phyloP scores from a whole-genome alignment of 257 asterid genomes.

The Solanum arcanum region DNA sequence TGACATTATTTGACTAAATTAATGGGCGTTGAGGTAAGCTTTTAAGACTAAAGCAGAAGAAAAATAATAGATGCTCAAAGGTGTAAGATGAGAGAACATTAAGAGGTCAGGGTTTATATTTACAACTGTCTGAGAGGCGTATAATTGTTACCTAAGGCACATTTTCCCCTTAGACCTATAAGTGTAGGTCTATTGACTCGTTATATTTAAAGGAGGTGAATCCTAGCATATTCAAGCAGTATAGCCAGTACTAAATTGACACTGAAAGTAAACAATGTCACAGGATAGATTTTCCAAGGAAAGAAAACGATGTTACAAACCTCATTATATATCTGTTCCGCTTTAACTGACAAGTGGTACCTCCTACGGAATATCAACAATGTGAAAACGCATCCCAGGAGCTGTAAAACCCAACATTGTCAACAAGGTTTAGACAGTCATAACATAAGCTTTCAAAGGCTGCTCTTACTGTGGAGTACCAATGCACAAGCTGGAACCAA shows the following conservation, averaged over 20 bases:
- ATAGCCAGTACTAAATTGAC: neutral
- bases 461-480: slow-evolving; percentile 45
- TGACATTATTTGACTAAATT: neutral
- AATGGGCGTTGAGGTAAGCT: neutral
- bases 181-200: neutral
- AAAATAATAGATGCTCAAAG: neutral
- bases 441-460: slow-evolving; percentile 32
- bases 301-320: slow-evolving; percentile 18
- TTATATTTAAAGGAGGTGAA: neutral
- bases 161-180: neutral
- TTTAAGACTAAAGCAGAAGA: neutral
- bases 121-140: neutral
- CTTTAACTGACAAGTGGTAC: slow-evolving; percentile 51
- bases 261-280: neutral
- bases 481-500: slow-evolving; percentile 51
- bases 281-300: neutral
- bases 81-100: neutral
- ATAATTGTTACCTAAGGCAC: neutral
- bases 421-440: slow-evolving; percentile 36
- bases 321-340: slow-evolving; percentile 71
- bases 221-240: neutral
- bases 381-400: slow-evolving; percentile 51
- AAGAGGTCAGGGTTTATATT: neutral
- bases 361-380: slow-evolving; percentile 31
- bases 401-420: slow-evolving; percentile 58